Evolutionary conservation across 768 basidiomycete genomes (phyloP).

Genomic region (Boletus subcaerulescens): DNA sequence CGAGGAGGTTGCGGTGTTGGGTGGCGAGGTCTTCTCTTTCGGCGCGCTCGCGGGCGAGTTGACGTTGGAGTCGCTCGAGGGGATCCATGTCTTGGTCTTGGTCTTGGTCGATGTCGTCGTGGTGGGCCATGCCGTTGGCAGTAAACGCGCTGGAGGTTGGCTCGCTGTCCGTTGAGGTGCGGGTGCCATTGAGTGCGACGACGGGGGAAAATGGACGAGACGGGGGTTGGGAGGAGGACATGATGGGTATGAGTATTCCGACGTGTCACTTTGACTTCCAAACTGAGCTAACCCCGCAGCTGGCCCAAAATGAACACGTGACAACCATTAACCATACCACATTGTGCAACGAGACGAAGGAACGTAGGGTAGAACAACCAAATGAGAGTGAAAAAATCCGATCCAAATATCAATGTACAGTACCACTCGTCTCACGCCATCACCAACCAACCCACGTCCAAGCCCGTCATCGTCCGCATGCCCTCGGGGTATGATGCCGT

Average conservation of each 20-base stretch:
- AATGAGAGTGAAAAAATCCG: neutral
- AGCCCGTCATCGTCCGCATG: slow-evolving; percentile 74
- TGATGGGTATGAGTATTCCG: slow-evolving; percentile 1
- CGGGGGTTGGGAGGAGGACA: slow-evolving; percentile 25
- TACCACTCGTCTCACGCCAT: slow-evolving; percentile 9
- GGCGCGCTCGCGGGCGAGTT: slow-evolving; percentile 69
- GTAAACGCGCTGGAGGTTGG: slow-evolving; percentile 28
- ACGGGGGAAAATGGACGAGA: slow-evolving; percentile 34
- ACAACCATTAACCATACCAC: neutral
- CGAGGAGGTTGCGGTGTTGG: slow-evolving; percentile 83
- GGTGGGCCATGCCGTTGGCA: slow-evolving; percentile 35
- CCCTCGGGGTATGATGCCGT: slow-evolving; percentile 71
- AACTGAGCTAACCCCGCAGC: slow-evolving; percentile 4
- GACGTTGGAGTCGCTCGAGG: slow-evolving; percentile 60
- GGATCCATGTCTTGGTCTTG: slow-evolving; percentile 48
- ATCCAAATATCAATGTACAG: neutral
- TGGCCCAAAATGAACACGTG: slow-evolving; percentile 9
- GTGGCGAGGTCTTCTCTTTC: slow-evolving; percentile 87
- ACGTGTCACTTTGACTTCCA: slow-evolving; percentile 14
- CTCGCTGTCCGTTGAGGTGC: slow-evolving; percentile 45
- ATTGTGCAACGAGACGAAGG: neutral
- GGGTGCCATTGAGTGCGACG: slow-evolving; percentile 13
- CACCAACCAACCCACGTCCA: slow-evolving; percentile 78
- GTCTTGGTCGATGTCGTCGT: slow-evolving; percentile 39
- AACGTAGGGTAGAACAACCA: neutral